Evolutionary conservation across 2,329 filamentous ascomycete genomes (phyloP), one percentile per base, ranked within the genome.

Genomic region (Claviceps sp.): DNA sequence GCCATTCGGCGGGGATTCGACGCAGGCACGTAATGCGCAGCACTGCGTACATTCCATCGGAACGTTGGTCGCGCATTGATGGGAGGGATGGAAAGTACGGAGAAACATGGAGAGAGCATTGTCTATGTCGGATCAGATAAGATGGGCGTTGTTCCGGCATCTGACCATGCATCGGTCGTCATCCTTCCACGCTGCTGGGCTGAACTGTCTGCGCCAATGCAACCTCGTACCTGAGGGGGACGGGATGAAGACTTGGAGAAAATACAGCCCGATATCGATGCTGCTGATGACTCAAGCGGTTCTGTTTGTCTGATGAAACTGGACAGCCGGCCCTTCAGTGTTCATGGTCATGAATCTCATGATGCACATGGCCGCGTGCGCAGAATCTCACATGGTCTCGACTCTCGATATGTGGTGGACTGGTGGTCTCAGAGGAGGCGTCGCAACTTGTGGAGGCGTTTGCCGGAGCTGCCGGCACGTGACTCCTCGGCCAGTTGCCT

Each of bases 401-500:
- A 18, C 18, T 18, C 30, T 34, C 9, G 30, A 34, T 11, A 11
- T 34, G 30, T 11, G 9, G 30, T 30, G 26, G 26, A 2, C 26
- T 30, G 26, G 8, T 24, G 30, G 30, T 22, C 22, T 22, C 1
- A 22, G 4, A 11, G 4, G 4, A 34, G 30, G 9, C 9, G 30
- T 34, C 30, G 30, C 26, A 30, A 30, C 26, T 30, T 30, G 26
- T 30, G 26, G 26, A 30, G 26, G 26, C 26, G 8, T 9, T 30
- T 30, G 30, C 30, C 30, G 30, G 30, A 34, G 30, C 30, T 40
- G 8, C 22, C 11, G 37, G 24, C 63, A 64, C 63, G 62, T 64
- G 62, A 63, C 50, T 50, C 49, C 51, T 59, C 59, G 59, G 58
- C 57, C 61, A 60, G 47, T 47, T 50, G 47, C 53, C 46, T 54